A percentile compares a stretch with the other conserved stretches of the same genome.
phyloP scores from a whole-genome alignment of 768 basidiomycete genomes.

The Trametes meyenii region DNA sequence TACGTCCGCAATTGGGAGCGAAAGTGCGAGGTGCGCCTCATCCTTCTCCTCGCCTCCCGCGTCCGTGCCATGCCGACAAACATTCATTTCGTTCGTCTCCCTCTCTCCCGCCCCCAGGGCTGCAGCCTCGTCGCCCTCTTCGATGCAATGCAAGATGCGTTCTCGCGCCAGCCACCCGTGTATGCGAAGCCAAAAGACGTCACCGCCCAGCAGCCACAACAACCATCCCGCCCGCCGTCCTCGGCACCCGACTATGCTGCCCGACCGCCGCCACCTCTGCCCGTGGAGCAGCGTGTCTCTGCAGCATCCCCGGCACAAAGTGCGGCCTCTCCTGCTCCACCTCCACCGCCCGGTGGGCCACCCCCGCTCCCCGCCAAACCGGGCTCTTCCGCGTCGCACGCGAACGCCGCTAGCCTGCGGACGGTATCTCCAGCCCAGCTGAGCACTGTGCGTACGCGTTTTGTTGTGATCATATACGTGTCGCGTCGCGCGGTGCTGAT shows the following conservation, averaged over 20 bases:
- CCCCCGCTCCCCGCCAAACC: constrained; percentile 47
- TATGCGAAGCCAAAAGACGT: constrained; percentile 73
- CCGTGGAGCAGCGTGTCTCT: constrained; percentile 18
- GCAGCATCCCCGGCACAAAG: constrained; percentile 2
- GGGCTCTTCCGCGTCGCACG: constrained; percentile 21
- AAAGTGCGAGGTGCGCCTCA: constrained; percentile 74
- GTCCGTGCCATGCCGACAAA: constrained; percentile 8
- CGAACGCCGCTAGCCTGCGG: background rate
- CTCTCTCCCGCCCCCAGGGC: constrained; percentile 48
- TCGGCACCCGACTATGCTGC: constrained; percentile 28
- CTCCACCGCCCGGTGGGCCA: constrained; percentile 30
- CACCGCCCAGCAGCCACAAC: constrained; percentile 17
- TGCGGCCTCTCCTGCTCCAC: constrained; percentile 7
- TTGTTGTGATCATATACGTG: background rate
- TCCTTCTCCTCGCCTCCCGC: constrained; percentile 6
- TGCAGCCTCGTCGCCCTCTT: constrained; percentile 76
- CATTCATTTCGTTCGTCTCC: constrained; percentile 23
- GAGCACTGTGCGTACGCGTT: constrained; percentile 22
- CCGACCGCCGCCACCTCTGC: constrained; percentile 33
- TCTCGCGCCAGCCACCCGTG: constrained; percentile 86
- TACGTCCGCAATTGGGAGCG: constrained; percentile 79
- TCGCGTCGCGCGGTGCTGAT: constrained; percentile 15
- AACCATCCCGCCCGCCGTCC: constrained; percentile 19
- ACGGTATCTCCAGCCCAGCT: constrained; percentile 14
- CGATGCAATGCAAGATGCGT: constrained; percentile 77